Evolutionary conservation across 2,329 filamentous ascomycete species (phyloP), one percentile per base, ranked within the genome.

Genomic region (Davidsoniella virescens): DNA sequence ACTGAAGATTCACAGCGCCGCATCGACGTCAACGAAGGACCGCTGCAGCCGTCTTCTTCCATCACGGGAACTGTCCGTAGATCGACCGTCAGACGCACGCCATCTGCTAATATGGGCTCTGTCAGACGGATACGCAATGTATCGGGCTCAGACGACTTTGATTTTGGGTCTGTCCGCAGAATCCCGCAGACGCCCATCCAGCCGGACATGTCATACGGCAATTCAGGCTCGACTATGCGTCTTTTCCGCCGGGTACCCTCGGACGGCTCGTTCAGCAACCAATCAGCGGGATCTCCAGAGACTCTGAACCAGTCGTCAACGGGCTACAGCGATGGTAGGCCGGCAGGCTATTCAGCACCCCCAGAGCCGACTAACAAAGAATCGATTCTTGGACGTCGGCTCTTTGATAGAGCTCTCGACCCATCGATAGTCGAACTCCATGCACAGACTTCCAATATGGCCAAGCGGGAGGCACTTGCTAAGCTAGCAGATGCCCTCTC

Each of bases 201-300:
- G 50, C 75, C 92, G 1, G 87, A 96, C 59, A 81, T 94, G 70
- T 93, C 83, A 5, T 96, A 93, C 65, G 92, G 90, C 47, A 96
- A 96, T 64, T 84, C 82, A 6, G 86, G 85, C 1, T 95, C 90
- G 1, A 94, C 88, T 14, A 86, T 94, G 56, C 82, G 88, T 50
- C 81, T 94, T 48, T 96, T 95, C 69, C 84, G 86, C 55, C 79
- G 90, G 20, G 87, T 94, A 1, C 73, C 75, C 0, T 92, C 88
- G 0, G 84, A 86, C 58, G 70, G 72, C 57, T 78, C 70, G 18
- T 68, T 64, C 5, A 20, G n/a, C 12, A 44, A 44, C 16, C 51
- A 53, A 18, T 41, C 37, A 12, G 26, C 43, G 6, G 47, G 23
- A 36, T 65, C 66, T 1, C 65, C 67, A 4, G 66, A 68, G 26